Evolutionary conservation across 768 basidiomycete species (phyloP).

Genomic region (Chiua virens): DNA sequence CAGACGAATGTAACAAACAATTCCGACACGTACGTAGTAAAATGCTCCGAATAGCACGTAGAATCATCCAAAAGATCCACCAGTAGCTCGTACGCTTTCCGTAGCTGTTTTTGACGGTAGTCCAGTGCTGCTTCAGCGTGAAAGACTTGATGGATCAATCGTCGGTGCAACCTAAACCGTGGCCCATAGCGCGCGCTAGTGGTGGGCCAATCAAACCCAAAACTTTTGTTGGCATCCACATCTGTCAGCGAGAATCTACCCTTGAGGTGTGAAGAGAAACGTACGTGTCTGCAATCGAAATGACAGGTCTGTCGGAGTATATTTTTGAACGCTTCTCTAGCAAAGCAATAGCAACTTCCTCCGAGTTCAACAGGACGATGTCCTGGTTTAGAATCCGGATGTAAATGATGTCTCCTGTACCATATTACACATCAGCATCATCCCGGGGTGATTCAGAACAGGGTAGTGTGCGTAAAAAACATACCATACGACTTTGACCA

Average conservation of each 20-base stretch:
- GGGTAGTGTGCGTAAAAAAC: too few relatives aligned
- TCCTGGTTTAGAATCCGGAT: slow-evolving; percentile 40
- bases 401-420: slow-evolving; percentile 9
- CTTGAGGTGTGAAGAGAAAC: too few relatives aligned
- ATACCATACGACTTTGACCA: slow-evolving; percentile 23
- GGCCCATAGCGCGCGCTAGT: slow-evolving; percentile 19
- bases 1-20: too few relatives aligned
- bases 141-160: slow-evolving; percentile 21
- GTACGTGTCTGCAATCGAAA: slow-evolving; percentile 12
- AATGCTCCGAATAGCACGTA: slow-evolving; percentile 4
- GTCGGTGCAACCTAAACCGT: slow-evolving; percentile 21
- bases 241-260: too few relatives aligned
- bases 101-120: slow-evolving; percentile 15
- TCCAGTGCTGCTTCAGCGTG: slow-evolving; percentile 4
- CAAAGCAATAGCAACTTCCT: slow-evolving; percentile 45
- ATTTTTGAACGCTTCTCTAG: slow-evolving; percentile 52
- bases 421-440: too few relatives aligned
- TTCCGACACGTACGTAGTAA: slow-evolving; percentile 14
- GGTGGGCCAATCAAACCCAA: slow-evolving; percentile 16
- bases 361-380: slow-evolving; percentile 50
- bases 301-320: slow-evolving; percentile 38
- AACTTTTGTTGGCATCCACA: too few relatives aligned
- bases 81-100: slow-evolving; percentile 10
- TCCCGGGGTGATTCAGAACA: neutral
- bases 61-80: slow-evolving; percentile 7